These are phyloP conservation scores for Daldinia childiae DNA, from an alignment of 495 filamentous ascomycete species.

Conservation along the genomic window DNA sequence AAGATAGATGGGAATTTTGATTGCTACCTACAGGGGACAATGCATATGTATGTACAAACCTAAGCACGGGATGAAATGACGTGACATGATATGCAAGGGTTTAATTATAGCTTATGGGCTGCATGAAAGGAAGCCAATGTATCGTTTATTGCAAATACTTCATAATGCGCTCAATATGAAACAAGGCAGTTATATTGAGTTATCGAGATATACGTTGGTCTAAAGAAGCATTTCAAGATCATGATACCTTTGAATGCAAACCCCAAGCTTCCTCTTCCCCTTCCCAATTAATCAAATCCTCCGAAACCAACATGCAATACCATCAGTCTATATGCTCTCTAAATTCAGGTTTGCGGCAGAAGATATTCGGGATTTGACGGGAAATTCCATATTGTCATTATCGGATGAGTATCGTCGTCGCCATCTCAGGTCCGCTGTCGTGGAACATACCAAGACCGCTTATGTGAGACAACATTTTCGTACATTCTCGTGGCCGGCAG, in stretches of 20 bases:
- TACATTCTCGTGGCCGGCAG: not conserved
- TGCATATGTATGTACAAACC: not conserved
- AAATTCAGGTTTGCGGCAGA: no score
- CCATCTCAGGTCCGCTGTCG: not conserved
- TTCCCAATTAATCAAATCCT: not conserved
- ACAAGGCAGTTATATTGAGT: not conserved
- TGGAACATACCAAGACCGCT: not conserved
- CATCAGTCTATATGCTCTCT: not conserved
- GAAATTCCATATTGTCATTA: not conserved
- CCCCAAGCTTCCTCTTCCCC: not conserved
- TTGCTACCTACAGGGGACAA: not conserved
- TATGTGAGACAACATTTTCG: constrained; percentile 3
- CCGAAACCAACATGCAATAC: not conserved
- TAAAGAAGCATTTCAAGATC: no score
- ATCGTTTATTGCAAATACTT: not conserved
- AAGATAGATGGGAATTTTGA: constrained; percentile 1
- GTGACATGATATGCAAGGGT: constrained; percentile 7
- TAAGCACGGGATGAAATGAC: constrained; percentile 3
- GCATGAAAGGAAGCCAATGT: not conserved
- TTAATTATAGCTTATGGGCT: constrained; percentile 2
- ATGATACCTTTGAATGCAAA: not conserved
- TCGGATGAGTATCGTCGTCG: not conserved
- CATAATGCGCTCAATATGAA: not conserved
- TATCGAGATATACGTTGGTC: not conserved
- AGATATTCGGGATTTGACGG: not conserved